Conservation (phyloP, 495 filamentous ascomycete genomes). For the Rostrohypoxylon terebratum region DNA sequence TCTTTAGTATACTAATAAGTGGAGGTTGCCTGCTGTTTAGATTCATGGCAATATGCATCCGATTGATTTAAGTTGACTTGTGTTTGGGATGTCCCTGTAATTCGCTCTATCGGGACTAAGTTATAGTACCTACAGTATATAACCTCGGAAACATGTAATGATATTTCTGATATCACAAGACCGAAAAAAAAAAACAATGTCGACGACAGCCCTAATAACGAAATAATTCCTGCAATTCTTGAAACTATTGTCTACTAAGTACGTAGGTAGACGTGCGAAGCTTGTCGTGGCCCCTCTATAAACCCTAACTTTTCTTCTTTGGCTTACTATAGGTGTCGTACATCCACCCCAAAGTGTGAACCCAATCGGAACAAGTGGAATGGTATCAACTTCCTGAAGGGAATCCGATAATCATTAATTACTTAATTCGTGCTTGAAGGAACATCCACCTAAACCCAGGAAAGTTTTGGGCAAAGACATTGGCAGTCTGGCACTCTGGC, state of each 20-base stretch:
- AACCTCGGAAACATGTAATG: constrained; percentile 7
- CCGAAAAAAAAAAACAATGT: not conserved
- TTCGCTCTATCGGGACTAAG: constrained; percentile 12
- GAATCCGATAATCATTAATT: constrained; percentile 23
- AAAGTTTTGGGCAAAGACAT: constrained; percentile 24
- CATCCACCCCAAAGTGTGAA: constrained; percentile 30
- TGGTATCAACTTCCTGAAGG: constrained; percentile 10
- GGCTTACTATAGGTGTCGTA: constrained; percentile 25
- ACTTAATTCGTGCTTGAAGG: constrained; percentile 25
- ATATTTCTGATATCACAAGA: constrained; percentile 13
- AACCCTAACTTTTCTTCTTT: constrained; percentile 15
- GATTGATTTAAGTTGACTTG: constrained; percentile 22
- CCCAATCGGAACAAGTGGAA: constrained; percentile 5
- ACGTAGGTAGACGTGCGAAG: constrained; percentile 21
- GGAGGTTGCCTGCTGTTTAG: not conserved
- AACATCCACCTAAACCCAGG: not conserved
- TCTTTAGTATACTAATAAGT: constrained; percentile 21
- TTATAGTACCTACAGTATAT: too few relatives aligned
- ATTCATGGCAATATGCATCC: constrained; percentile 22
- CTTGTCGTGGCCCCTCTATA: constrained; percentile 28
- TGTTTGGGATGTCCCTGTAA: constrained; percentile 29
- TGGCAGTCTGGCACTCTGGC: too few relatives aligned
- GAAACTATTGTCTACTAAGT: constrained; percentile 10
- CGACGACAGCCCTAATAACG: not conserved
- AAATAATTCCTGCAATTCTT: not conserved